Base-by-base conservation (phyloP, 202 grass and related monocot genomes). In the Brachypodium distachyon region DNA sequence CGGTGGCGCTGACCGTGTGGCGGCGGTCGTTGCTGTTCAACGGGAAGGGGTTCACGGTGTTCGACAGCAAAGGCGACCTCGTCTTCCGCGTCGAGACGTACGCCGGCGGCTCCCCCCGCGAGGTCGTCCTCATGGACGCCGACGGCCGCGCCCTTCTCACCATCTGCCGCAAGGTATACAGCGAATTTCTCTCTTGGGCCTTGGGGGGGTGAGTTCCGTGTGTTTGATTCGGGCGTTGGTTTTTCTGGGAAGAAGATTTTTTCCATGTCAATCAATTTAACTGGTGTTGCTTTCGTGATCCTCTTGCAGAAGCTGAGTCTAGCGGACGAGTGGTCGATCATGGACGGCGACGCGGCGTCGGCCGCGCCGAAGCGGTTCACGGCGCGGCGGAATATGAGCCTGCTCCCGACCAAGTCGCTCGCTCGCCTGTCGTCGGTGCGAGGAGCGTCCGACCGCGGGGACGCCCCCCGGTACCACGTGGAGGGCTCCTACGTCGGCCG, bases 121-220 rank as follows among this genome's bases (percentile, higher is more conserved):
- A 97, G 88, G 61, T 93, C 72, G 85, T 97, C 4, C 81, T 97
- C 34, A 97, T 97, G 93, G 93, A 97, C 64, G 86, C 93, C 31
- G 29, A 69, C 38, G 93, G 93, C 31, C 78, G 60, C 12, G 87
- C 88, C 5, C 86, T 97, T 19, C 74, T 91, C 77, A 97, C 90
- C 40, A 85, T 93, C 85, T 72, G 81, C 33, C 80, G 93, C 69
- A 97, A 97, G 93, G 93, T 97, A 76, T 9, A 0, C 8, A 1
- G 5, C 11, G 9, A n/a, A n/a, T 13, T 37, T 31, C 11, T 37
- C n/a, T 54, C 19, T 17, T 52, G 14, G 12, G n/a, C n/a, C n/a
- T n/a, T n/a, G n/a, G n/a, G n/a, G n/a, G n/a, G n/a, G n/a, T n/a
- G n/a, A n/a, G 31, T 48, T 73, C 56, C 36, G 69, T 61, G 9